phyloP scores from a whole-genome alignment of 208 protist genomes.

The Trypanosoma conorhini region DNA sequence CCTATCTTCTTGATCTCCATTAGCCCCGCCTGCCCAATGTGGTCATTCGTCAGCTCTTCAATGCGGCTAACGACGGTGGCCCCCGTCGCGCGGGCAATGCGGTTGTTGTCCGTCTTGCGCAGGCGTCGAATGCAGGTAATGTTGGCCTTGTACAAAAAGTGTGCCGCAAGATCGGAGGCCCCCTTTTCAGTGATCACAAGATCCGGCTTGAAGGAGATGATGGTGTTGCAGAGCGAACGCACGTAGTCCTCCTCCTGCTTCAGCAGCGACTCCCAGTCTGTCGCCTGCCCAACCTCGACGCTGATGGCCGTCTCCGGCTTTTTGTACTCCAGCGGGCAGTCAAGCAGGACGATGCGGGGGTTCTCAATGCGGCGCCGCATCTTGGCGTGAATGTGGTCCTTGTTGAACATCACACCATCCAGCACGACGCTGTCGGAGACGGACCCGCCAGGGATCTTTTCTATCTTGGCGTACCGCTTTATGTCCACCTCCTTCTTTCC shows the following conservation, averaged over 20 bases:
- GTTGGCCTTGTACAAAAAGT: constrained; percentile 97
- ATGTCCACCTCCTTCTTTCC: constrained; percentile 98
- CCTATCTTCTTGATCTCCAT: constrained; percentile 99
- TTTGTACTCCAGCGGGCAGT: constrained; percentile 99
- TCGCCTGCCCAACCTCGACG: constrained; percentile 97
- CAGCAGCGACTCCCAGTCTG: constrained; percentile 97
- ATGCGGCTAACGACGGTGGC: constrained; percentile 98
- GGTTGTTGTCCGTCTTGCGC: constrained; percentile 99
- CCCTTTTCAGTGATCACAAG: constrained; percentile 99
- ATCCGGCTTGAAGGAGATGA: constrained; percentile 99
- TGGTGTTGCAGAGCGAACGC: constrained; percentile 96
- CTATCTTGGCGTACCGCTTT: constrained; percentile 99
- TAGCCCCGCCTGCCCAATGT: constrained; percentile 98
- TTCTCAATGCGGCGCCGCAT: constrained; percentile 99
- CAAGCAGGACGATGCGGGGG: constrained; percentile 98
- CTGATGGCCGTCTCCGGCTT: constrained; percentile 99
- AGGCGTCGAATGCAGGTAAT: constrained; percentile 98
- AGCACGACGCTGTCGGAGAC: constrained; percentile 98
- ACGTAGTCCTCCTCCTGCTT: constrained; percentile 99
- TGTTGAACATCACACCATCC: constrained; percentile 99
- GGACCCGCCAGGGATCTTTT: constrained; percentile 99
- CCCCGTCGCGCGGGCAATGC: constrained; percentile 98
- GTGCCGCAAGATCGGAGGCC: constrained; percentile 98
- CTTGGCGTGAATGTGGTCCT: constrained; percentile 99
- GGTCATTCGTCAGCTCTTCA: constrained; percentile 97